Evolutionary conservation across 225 moss, liverwort and hornwort species (phyloP), one percentile per base, ranked within the genome.

Genomic region (Physcomitrellopsis africana): DNA sequence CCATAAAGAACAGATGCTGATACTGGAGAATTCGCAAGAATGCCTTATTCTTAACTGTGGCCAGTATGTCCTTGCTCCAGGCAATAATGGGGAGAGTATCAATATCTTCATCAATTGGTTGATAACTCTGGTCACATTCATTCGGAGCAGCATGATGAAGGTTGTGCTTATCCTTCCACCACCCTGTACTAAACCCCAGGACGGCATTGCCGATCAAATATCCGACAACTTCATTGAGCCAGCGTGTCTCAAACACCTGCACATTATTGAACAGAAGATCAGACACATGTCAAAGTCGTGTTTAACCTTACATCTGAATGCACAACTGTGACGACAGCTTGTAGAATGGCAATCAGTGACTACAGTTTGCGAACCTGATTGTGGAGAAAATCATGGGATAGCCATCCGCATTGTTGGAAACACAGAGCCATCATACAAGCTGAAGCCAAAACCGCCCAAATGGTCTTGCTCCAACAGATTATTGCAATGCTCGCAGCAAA

Each of bases 161-260:
- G 61, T 95, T 99, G 68, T 99, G 99, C 74, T 99, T 99, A 1
- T 80, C 89, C 82, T 93, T 99, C 99, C 99, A 99, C 99, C 99
- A 99, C 42, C 82, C 77, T 26, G 89, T 87, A 75, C 95, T 95
- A 69, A 92, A 99, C 14, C 95, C 95, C 75, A 95, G 73, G 26
- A 89, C 52, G 2, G 91, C 80, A 51, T 95, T 95, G 4, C 99
- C 99, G 29, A 90, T 67, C 15, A 65, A 65, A 64, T 92, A 93
- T 9, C 90, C 80, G 43, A 91, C 44, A 10, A 74, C 3, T 9
- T 91, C 86, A 52, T 97, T 97, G 22, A 91, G 72, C 89, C 84
- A 90, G 51, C 95, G 90, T 23, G 90, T 81, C 66, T 93, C 90
- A 67, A 90, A 90, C 13, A 90, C 90, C 87, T 90, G 74, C 74